phyloP scores from a whole-genome alignment of 352 stramenopile species.

The Phytophthora melonis region DNA sequence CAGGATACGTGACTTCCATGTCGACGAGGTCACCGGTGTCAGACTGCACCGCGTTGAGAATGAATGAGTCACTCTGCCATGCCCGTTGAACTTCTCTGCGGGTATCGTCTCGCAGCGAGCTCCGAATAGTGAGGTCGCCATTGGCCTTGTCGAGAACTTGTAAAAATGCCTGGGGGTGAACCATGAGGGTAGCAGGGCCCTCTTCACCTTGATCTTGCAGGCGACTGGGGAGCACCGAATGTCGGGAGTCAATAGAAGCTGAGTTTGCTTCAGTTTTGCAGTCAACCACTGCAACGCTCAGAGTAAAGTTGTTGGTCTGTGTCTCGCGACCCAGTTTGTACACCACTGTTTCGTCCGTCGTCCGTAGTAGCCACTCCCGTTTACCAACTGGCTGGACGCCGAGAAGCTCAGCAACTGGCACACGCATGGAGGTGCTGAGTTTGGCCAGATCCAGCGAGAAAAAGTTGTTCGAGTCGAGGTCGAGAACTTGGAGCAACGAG shows the following conservation, averaged over 20 bases:
- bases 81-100: constrained; percentile 31
- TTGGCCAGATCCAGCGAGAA: constrained; percentile 59
- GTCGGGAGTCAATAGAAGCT: constrained; percentile 30
- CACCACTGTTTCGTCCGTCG: constrained; percentile 43
- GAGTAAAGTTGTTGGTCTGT: constrained; percentile 35
- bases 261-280: background rate
- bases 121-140: constrained; percentile 26
- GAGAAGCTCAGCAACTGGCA: constrained; percentile 35
- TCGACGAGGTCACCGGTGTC: constrained; percentile 43
- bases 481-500: constrained; percentile 66
- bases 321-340: constrained; percentile 40
- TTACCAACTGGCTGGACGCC: constrained; percentile 48
- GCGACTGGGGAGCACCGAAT: constrained; percentile 41
- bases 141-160: constrained; percentile 36
- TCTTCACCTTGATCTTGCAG: constrained; percentile 8
- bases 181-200: constrained; percentile 25
- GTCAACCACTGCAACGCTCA: constrained; percentile 40
- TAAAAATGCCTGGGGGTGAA: constrained; percentile 60
- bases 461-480: constrained; percentile 48
- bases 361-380: constrained; percentile 65
- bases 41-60: constrained; percentile 39
- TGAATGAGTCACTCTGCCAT: constrained; percentile 33
- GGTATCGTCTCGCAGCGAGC: constrained; percentile 26
- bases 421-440: constrained; percentile 7
- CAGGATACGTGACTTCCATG: constrained; percentile 49